Evolutionary conservation across 768 basidiomycete species (phyloP).

Genomic region (Auricularia sp.): DNA sequence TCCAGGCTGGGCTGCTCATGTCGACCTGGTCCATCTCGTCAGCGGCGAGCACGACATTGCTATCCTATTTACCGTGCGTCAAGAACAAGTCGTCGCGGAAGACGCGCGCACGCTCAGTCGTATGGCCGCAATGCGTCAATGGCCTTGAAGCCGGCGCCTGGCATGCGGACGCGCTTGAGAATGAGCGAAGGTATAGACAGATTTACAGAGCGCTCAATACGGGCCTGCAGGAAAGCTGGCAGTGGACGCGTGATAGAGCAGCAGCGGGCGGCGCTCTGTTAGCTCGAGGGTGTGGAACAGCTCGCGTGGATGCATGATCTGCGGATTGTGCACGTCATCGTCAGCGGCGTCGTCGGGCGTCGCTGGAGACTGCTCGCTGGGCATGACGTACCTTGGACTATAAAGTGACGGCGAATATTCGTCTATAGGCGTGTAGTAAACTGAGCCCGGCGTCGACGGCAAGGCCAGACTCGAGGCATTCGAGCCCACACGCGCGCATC

Average conservation of each 20-base stretch:
- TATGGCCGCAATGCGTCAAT: slow-evolving; percentile 67
- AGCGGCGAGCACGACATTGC: slow-evolving; percentile 65
- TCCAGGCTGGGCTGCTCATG: slow-evolving; percentile 41
- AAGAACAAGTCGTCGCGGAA: slow-evolving; percentile 58
- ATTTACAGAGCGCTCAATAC: slow-evolving; percentile 63
- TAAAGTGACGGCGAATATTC: slow-evolving; percentile 21
- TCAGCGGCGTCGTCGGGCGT: too few species aligned
- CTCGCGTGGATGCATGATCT: not conserved
- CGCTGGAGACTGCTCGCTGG: not conserved
- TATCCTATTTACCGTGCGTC: slow-evolving; percentile 49
- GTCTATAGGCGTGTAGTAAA: slow-evolving; percentile 46
- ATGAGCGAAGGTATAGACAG: slow-evolving; percentile 86
- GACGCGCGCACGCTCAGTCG: slow-evolving; percentile 57
- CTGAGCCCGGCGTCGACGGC: slow-evolving; percentile 17
- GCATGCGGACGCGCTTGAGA: slow-evolving; percentile 71
- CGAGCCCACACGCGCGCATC: not conserved
- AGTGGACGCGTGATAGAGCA: slow-evolving; percentile 78
- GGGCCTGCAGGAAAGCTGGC: slow-evolving; percentile 50
- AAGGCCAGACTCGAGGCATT: not conserved
- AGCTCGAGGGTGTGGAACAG: slow-evolving; percentile 20
- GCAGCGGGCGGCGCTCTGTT: slow-evolving; percentile 41
- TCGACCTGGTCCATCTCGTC: slow-evolving; percentile 67
- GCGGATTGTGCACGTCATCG: not conserved
- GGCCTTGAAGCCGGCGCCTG: slow-evolving; percentile 53
- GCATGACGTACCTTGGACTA: slow-evolving; percentile 18